Base-by-base conservation (phyloP, 768 basidiomycete species). In the Tulasnella sp. region DNA sequence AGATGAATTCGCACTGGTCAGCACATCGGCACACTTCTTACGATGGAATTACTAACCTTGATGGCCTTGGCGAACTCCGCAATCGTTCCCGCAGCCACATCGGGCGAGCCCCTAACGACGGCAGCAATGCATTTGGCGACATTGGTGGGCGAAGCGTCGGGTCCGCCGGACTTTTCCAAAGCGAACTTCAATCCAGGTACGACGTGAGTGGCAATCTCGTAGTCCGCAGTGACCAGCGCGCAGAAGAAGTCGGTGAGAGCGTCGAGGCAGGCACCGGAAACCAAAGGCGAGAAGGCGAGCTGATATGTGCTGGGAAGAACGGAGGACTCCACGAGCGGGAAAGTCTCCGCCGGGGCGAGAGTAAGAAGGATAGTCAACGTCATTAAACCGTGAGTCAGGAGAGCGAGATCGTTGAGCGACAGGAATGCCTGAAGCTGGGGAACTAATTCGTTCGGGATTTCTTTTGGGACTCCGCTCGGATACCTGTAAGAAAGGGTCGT, bases 71-170 rank as follows among this genome's bases (percentile, higher is more conserved):
- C 87, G 77, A 93, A 95, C 78, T 93, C 90, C 0, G 89, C 89
- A 73, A 97, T 90, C 5, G 91, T 88, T 19, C 90, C 91, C 0
- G 91, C 91, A 16, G 92, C 90, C 41, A 94, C 84, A 22, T 83
- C 84, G 36, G 86, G 88, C 40, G 88, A 82, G 74, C 86, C 87
- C 77, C 83, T 87, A 29, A 95, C 91, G 73, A 96, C 88, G 71
- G 89, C 88, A 0, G 91, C 94, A 17, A 98, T 83, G 75, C 91
- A 94, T 77, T 88, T 90, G 39, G 95, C 92, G 16, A 94, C 90
- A 75, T 94, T 96, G 3, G 84, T 80, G 19, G 86, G 82, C 74
- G 83, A 71, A 37, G 78, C 80, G 9, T 84, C 82, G 37, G 89
- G 88, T 0, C 80, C 77, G 75, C 85, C 89, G 1, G 87, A 86